Evolutionary conservation across 768 basidiomycete genomes (phyloP).

Genomic region (Tulasnella sp.): DNA sequence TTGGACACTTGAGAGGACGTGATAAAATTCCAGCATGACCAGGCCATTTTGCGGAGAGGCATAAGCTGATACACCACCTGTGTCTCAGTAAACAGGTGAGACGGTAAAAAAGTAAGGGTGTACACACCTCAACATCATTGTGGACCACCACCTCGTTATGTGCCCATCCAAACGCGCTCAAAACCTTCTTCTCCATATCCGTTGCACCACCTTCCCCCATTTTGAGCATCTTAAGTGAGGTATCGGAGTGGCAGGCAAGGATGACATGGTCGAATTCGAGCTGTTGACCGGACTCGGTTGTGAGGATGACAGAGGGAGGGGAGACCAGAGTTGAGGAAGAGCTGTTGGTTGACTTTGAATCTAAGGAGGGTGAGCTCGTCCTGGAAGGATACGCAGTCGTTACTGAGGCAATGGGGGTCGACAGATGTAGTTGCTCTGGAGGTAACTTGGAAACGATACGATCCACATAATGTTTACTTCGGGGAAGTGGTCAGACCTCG

Average conservation of each 20-base stretch:
- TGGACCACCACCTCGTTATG: constrained; percentile 57
- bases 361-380: too few species aligned
- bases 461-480: constrained; percentile 53
- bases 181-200: constrained; percentile 40
- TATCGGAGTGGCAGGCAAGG: constrained; percentile 60
- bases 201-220: constrained; percentile 38
- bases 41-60: constrained; percentile 47
- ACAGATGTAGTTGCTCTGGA: constrained; percentile 41
- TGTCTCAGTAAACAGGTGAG: neutral
- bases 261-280: constrained; percentile 57
- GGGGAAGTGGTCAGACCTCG: neutral
- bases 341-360: constrained; percentile 1
- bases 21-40: constrained; percentile 77
- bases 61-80: constrained; percentile 38
- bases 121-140: constrained; percentile 41
- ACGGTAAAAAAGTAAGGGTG: neutral
- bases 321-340: neutral
- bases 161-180: constrained; percentile 53
- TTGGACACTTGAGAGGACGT: constrained; percentile 35
- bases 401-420: constrained; percentile 41
- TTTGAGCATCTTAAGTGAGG: constrained; percentile 36
- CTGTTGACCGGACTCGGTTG: constrained; percentile 35
- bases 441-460: constrained; percentile 46
- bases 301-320: constrained; percentile 40
- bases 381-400: constrained; percentile 25